Evolutionary conservation across 2,329 filamentous ascomycete species (phyloP).

Genomic region (Monilinia polystroma): DNA sequence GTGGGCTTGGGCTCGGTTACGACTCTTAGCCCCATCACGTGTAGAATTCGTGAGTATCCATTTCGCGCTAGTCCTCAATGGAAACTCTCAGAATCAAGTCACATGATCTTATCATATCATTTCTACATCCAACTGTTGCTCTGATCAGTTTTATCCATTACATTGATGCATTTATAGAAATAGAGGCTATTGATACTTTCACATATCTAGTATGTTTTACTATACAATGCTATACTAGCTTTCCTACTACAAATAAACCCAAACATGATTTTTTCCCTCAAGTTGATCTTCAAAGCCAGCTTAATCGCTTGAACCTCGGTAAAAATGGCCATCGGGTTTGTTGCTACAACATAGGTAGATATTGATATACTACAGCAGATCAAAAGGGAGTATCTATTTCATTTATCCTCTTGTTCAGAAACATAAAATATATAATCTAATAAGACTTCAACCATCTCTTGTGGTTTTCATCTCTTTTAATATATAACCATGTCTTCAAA

Average conservation of each 20-base stretch:
- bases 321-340: background rate
- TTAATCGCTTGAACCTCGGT: conserved; percentile 13
- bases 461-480: background rate
- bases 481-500: conserved; percentile 18
- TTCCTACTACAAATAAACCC: background rate
- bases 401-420: background rate
- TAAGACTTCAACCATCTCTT: background rate
- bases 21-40: conserved; percentile 19
- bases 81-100: background rate
- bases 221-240: background rate
- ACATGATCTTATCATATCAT: background rate
- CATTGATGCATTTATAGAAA: background rate
- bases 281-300: background rate
- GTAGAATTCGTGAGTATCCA: background rate
- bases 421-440: background rate
- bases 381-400: background rate
- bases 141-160: background rate
- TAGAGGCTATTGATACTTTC: background rate
- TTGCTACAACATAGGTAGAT: background rate
- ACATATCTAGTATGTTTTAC: background rate
- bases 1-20: conserved; percentile 26
- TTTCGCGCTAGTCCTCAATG: conserved; percentile 13
- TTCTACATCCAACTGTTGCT: background rate
- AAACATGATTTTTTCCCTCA: background rate
- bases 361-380: background rate